Percentiles rank a stretch among this genome's conserved stretches.
phyloP scores from a whole-genome alignment of 305 asterid genomes.

The Rubia tinctorum region DNA sequence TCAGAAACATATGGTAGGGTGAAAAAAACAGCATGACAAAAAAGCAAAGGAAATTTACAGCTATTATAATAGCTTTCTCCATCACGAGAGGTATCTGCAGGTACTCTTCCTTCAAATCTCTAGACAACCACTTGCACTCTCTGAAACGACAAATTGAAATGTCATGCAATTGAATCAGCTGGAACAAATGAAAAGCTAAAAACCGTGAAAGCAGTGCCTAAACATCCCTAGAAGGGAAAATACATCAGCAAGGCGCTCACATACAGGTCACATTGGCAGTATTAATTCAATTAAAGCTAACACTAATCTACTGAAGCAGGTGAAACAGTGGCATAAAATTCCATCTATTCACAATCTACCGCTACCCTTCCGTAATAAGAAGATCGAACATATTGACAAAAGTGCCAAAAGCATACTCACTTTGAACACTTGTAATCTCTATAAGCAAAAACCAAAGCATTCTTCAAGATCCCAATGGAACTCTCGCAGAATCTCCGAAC shows the following conservation, averaged over 20 bases:
- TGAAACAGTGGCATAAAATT: not conserved
- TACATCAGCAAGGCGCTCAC: not conserved
- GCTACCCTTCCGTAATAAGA: no score
- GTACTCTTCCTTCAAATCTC: slow-evolving; percentile 60
- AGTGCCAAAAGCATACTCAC: slow-evolving; percentile 33
- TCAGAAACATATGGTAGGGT: slow-evolving; percentile 10
- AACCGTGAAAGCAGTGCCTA: slow-evolving; percentile 4
- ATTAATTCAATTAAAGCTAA: not conserved
- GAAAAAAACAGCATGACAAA: slow-evolving; percentile 9
- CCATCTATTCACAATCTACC: not conserved
- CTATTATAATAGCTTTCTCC: slow-evolving; percentile 69
- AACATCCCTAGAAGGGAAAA: slow-evolving; percentile 1
- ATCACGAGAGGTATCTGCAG: slow-evolving; percentile 48
- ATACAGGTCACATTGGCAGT: not conserved
- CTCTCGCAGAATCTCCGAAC: slow-evolving; percentile 70
- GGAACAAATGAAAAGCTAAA: slow-evolving; percentile 17
- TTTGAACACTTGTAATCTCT: slow-evolving; percentile 63
- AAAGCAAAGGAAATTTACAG: slow-evolving; percentile 51
- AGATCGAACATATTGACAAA: not conserved
- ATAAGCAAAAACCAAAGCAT: slow-evolving; percentile 60
- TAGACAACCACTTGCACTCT: slow-evolving; percentile 65
- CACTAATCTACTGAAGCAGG: not conserved
- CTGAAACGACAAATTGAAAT: slow-evolving; percentile 40
- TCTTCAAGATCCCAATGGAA: slow-evolving; percentile 62
- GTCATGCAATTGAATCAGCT: slow-evolving; percentile 14